These are phyloP conservation scores for Dentipellis fragilis DNA, from an alignment of 768 basidiomycete species.

Conservation along the genomic window DNA sequence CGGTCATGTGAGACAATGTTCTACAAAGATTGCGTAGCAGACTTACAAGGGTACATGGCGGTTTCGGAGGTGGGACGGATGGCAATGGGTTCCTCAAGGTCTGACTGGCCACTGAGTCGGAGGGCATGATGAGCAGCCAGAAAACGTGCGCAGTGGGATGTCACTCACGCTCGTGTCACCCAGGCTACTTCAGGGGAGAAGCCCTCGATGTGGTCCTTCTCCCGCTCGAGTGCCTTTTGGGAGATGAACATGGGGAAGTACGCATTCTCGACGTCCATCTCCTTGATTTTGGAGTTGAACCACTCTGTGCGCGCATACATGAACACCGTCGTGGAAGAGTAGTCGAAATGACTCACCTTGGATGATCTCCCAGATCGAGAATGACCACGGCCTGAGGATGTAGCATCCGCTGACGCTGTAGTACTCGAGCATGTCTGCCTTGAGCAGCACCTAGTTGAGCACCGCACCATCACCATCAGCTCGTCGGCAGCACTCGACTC, in stretches of 20 bases:
- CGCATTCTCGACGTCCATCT: slow-evolving; percentile 90
- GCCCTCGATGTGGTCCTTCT: slow-evolving; percentile 98
- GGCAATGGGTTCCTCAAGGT: slow-evolving; percentile 94
- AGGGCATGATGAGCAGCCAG: neutral
- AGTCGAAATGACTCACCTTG: slow-evolving; percentile 49
- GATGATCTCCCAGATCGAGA: slow-evolving; percentile 93
- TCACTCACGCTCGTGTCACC: slow-evolving; percentile 88
- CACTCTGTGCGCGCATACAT: slow-evolving; percentile 44
- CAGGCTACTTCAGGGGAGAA: slow-evolving; percentile 99
- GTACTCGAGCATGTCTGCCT: slow-evolving; percentile 98
- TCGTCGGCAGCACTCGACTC: neutral
- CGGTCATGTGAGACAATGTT: neutral
- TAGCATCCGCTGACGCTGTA: slow-evolving; percentile 99
- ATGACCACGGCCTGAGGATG: slow-evolving; percentile 96
- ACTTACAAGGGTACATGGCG: slow-evolving; percentile 95
- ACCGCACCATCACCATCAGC: neutral
- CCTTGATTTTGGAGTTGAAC: slow-evolving; percentile 91
- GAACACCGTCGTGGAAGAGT: neutral
- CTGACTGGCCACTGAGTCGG: slow-evolving; percentile 68
- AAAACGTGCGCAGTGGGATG: neutral
- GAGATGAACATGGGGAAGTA: slow-evolving; percentile 99
- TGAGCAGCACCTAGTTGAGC: slow-evolving; percentile 73
- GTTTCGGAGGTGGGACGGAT: slow-evolving; percentile 98
- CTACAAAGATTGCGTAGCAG: neutral
- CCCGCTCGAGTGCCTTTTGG: slow-evolving; percentile 81